Base-by-base conservation (phyloP, 2,329 filamentous ascomycete species). In the Elsinoe perseae region DNA sequence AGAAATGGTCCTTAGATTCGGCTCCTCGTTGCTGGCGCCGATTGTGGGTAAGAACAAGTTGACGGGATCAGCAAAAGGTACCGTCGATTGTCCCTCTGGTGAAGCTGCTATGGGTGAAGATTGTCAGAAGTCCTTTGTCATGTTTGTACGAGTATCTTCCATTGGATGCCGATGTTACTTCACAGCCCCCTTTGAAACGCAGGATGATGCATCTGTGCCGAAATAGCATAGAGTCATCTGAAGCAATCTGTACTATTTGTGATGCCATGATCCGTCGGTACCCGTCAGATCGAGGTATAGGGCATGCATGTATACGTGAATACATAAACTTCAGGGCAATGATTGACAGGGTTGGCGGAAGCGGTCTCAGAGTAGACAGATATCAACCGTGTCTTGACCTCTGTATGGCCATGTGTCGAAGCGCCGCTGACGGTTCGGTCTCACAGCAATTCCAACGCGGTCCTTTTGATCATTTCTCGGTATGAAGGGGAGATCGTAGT, bases 401-500 rank as follows among this genome's bases (percentile, higher is more conserved):
- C 48, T 52, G 16, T 21, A 36, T 52, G 48, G 48, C 48, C 48
- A 36, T 38, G 20, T 34, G 30, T 28, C 30, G n/a, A 52, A 25
- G 48, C 48, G 48, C 48, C 48, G 30, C 30, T 52, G 48, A 52
- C 48, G 48, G 48, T 16, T n/a, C 28, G 30, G 28, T 52, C 32
- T 52, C 48, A 36, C 14, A 23, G 28, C 48, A 52, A 28, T 38
- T 38, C 30, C 28, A 38, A 52, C 48, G 32, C 48, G 48, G 48
- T 52, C 48, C 48, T 52, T 52, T 38, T 28, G 16, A 23, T 52
- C 28, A 38, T 48, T 48, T 48, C 43, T 48, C 23, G 20, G 23
- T 25, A 48, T 52, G 28, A 38, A 36, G 30, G 27, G 14, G 23
- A 12, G 25, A 14, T 27, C n/a, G 46, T 27, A 14, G 20, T 32